These are phyloP conservation scores for Phylloporus rhodoxanthus DNA, from an alignment of 768 basidiomycete species.

Conservation along the genomic window DNA sequence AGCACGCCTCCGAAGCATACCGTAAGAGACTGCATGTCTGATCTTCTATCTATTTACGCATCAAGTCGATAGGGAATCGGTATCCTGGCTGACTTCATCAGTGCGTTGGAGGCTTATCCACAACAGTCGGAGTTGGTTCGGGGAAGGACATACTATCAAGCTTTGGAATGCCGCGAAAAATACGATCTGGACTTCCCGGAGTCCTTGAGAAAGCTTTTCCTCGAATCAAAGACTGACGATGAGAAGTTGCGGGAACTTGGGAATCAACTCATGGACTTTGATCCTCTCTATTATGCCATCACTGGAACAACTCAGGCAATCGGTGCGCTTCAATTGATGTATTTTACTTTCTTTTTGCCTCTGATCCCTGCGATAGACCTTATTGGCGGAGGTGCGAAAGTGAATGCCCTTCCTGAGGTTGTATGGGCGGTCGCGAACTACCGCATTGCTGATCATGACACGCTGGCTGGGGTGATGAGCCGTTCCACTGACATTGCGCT, in stretches of 20 bases:
- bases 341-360: constrained; percentile 3
- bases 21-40: constrained; percentile 20
- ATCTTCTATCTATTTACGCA: not conserved
- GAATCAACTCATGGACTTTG: constrained; percentile 17
- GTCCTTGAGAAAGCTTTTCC: constrained; percentile 15
- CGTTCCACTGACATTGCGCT: constrained; percentile 7
- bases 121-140: constrained; percentile 28
- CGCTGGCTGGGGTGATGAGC: constrained; percentile 7
- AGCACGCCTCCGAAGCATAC: constrained; percentile 50
- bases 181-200: constrained; percentile 33
- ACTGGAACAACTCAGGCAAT: constrained; percentile 27
- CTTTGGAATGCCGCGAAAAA: constrained; percentile 39
- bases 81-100: constrained; percentile 44
- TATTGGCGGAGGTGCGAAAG: constrained; percentile 38
- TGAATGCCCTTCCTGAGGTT: constrained; percentile 43
- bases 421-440: constrained; percentile 33
- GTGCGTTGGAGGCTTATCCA: constrained; percentile 43
- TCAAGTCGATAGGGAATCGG: constrained; percentile 38
- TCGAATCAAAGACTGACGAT: constrained; percentile 19
- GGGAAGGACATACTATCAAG: constrained; percentile 23
- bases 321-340: constrained; percentile 11
- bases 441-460: constrained; percentile 32
- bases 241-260: constrained; percentile 14
- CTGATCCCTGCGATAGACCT: constrained; percentile 34
- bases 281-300: constrained; percentile 13